These are phyloP conservation scores for Irpex rosettiformis DNA, from an alignment of 1,284 basidiomycete species.

Conservation along the genomic window DNA sequence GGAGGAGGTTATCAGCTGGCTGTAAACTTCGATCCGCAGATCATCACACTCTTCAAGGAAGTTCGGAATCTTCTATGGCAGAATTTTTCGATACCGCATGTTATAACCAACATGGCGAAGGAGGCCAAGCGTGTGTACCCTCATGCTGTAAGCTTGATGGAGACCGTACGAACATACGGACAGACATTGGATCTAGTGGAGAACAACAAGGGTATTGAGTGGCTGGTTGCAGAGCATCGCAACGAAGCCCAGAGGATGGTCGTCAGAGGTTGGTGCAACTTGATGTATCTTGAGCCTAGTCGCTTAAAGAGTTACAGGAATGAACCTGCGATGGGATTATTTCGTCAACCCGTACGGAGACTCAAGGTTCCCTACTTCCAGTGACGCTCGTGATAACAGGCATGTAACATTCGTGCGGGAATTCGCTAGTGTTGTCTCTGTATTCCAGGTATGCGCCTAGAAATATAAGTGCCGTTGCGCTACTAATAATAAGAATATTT, in stretches of 20 bases:
- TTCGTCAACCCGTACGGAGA: conserved; percentile 92
- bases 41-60: conserved; percentile 98
- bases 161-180: conserved; percentile 94
- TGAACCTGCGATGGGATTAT: conserved; percentile 95
- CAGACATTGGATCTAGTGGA: conserved; percentile 92
- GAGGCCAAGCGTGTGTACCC: conserved; percentile 98
- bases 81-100: conserved; percentile 92
- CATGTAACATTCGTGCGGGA: conserved; percentile 94
- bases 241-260: conserved; percentile 92
- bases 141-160: conserved; percentile 97
- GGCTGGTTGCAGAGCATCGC: conserved; percentile 90
- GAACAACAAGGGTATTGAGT: conserved; percentile 86
- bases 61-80: conserved; percentile 95
- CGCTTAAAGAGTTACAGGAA: conserved; percentile 44
- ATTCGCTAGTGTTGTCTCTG: conserved; percentile 88
- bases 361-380: conserved; percentile 64
- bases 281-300: background rate
- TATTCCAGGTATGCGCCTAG: conserved; percentile 60
- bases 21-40: conserved; percentile 97
- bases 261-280: conserved; percentile 57
- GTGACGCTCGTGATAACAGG: conserved; percentile 80
- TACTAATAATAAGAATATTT: conserved; percentile 14
- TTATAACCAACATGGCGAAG: conserved; percentile 94
- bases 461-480: background rate
- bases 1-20: conserved; percentile 84